Base-by-base conservation (phyloP, 441 rosid species). In the Breynia disticha region DNA sequence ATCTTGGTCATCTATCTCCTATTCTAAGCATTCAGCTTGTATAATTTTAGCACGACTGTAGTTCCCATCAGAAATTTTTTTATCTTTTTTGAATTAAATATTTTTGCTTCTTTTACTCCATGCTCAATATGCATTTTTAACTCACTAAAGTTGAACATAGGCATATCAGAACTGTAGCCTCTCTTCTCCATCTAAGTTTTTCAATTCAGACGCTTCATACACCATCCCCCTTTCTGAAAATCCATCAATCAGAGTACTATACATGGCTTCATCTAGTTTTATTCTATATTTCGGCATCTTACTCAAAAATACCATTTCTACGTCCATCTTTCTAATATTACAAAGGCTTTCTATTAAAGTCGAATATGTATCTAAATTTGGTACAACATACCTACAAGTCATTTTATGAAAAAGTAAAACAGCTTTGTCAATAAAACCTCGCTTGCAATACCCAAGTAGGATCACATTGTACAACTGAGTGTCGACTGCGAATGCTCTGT, bases 281-380 rank as follows among this genome's bases (percentile, higher is more conserved):
- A 83, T 60, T 21, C 90, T 90, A 38, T 57, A 53, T 46, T 73
- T 76, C 67, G 76, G 88, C 95, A 87, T 85, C 55, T 83, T 89
- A 6, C 75, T 68, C 22, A 83, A 68, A 64, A 76, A 69, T 16
- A 74, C 72, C 65, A 70, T 82, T 60, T 86, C 93, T 7, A 81
- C 86, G 58, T 74, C 80, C 86, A 87, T 72, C 67, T 65, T 77
- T 47, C 93, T 90, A 11, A 63, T 70, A 67, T 73, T 79, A 79
- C 95, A 87, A 32, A 83, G 72, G 7, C 96, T 95, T 55, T 83
- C 62, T 1, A 90, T 72, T 50, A 90, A 59, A 37, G 74, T 74
- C 56, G 86, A 85, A 8, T 77, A 87, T 22, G 88, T 82, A 50
- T 83, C 70, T 52, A 68, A 56, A 70, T 57, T 87, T 2, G 83